Evolutionary conservation across 2,329 filamentous ascomycete species (phyloP).

Genomic region (Hypoxylon sp.): DNA sequence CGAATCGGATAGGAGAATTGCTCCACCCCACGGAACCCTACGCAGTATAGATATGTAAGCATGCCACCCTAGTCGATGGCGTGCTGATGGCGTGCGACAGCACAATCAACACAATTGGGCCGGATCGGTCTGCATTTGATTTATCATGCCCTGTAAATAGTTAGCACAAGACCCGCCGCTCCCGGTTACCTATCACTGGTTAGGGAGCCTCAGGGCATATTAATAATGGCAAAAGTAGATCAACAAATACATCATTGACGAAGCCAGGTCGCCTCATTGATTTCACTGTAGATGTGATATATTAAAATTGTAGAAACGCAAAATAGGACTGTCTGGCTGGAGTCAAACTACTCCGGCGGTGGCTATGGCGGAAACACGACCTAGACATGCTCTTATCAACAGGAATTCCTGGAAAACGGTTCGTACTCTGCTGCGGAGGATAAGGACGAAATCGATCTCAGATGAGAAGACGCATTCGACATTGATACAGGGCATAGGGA

Average conservation of each 20-base stretch:
- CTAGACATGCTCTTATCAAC: conserved; percentile 27
- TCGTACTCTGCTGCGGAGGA: conserved; percentile 43
- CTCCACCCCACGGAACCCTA: conserved; percentile 34
- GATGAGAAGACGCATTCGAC: conserved; percentile 29
- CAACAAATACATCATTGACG: conserved; percentile 11
- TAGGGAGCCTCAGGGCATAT: conserved; percentile 21
- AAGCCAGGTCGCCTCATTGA: background rate
- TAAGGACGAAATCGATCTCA: conserved; percentile 38
- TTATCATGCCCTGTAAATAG: conserved; percentile 19
- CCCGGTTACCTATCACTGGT: conserved; percentile 15
- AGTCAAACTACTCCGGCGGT: background rate
- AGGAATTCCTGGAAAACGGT: conserved; percentile 49
- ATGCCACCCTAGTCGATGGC: conserved; percentile 42
- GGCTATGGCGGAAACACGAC: conserved; percentile 39
- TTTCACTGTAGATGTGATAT: conserved; percentile 14
- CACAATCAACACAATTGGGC: conserved; percentile 37
- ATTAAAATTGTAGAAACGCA: background rate
- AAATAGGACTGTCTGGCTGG: background rate
- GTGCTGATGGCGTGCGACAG: conserved; percentile 46
- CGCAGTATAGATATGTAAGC: conserved; percentile 38
- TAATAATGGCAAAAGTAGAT: conserved; percentile 15
- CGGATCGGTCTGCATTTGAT: conserved; percentile 19
- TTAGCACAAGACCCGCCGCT: conserved; percentile 10
- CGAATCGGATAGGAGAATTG: conserved; percentile 37
- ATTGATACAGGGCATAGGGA: conserved; percentile 32